phyloP scores from a whole-genome alignment of 345 rosid genomes.

The Populus pruinosa region DNA sequence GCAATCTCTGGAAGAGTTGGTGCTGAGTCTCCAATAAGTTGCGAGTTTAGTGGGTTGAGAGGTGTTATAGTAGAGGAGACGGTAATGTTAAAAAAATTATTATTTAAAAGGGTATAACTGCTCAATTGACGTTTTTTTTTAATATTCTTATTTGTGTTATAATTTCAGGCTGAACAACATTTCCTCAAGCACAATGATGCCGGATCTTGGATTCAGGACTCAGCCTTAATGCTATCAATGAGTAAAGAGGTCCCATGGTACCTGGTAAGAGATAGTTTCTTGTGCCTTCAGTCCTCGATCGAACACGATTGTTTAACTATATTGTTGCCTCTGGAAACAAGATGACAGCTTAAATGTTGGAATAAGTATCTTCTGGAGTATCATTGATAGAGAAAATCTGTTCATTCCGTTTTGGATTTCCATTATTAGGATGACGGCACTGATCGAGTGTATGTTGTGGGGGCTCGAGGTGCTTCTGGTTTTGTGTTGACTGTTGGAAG shows the following conservation, averaged over 20 bases:
- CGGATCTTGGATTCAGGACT: slow-evolving; percentile 98
- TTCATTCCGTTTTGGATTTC: neutral
- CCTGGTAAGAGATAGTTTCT: slow-evolving; percentile 48
- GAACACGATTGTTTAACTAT: neutral
- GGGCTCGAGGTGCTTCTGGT: slow-evolving; percentile 70
- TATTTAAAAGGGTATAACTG: neutral
- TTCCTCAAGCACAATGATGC: slow-evolving; percentile 91
- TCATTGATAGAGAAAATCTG: neutral
- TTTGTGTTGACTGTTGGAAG: slow-evolving; percentile 61
- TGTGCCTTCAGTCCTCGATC: neutral
- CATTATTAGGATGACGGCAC: slow-evolving; percentile 75
- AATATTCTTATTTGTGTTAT: slow-evolving; percentile 10
- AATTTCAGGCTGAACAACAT: slow-evolving; percentile 80
- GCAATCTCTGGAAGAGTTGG: slow-evolving; percentile 80
- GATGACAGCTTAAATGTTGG: slow-evolving; percentile 1
- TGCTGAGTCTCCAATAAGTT: slow-evolving; percentile 75
- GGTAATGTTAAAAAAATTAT: slow-evolving; percentile 28
- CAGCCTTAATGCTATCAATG: slow-evolving; percentile 85
- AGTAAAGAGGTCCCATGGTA: slow-evolving; percentile 98
- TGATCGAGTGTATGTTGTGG: slow-evolving; percentile 62
- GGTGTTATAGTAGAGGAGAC: slow-evolving; percentile 78
- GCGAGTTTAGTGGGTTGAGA: slow-evolving; percentile 74
- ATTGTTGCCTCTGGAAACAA: slow-evolving; percentile 3
- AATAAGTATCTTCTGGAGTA: neutral
- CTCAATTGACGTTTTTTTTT: neutral